Conservation (phyloP, 2,329 filamentous ascomycete species). For the Didymella exigua region DNA sequence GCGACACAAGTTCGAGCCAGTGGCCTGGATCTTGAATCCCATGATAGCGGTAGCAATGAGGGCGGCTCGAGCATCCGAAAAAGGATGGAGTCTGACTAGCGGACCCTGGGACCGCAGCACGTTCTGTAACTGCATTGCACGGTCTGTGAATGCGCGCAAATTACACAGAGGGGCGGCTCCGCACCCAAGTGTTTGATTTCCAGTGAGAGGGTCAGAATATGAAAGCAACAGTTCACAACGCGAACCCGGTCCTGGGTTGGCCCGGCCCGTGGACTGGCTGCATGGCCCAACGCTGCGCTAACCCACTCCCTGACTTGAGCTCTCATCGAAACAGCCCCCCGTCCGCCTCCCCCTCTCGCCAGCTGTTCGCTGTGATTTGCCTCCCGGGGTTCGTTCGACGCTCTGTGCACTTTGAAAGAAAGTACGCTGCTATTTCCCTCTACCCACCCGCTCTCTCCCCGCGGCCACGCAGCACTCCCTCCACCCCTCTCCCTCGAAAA, state of each 20-base stretch:
- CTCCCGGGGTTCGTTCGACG: conserved; percentile 17
- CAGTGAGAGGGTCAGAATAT: background rate
- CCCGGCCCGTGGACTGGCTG: conserved; percentile 16
- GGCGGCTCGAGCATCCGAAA: background rate
- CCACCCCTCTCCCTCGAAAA: conserved; percentile 19
- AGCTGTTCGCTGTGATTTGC: conserved; percentile 22
- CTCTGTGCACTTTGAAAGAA: conserved; percentile 24
- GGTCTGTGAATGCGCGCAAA: background rate
- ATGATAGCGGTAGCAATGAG: background rate
- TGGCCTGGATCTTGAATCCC: background rate
- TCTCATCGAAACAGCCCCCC: conserved; percentile 22
- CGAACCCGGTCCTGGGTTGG: conserved; percentile 17
- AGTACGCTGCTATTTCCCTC: conserved; percentile 18
- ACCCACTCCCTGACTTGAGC: conserved; percentile 39
- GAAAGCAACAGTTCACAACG: background rate
- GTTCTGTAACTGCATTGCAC: conserved; percentile 8
- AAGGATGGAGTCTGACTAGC: conserved; percentile 7
- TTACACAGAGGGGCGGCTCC: background rate
- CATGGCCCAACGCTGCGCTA: conserved; percentile 12
- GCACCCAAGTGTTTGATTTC: background rate
- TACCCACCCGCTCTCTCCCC: conserved; percentile 17
- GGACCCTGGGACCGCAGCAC: conserved; percentile 6
- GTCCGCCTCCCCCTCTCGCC: conserved; percentile 23
- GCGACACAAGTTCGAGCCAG: background rate
- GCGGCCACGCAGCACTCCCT: conserved; percentile 17